These are phyloP conservation scores for Hygrocybe coccinea DNA, from an alignment of 768 basidiomycete genomes.

Conservation along the genomic window DNA sequence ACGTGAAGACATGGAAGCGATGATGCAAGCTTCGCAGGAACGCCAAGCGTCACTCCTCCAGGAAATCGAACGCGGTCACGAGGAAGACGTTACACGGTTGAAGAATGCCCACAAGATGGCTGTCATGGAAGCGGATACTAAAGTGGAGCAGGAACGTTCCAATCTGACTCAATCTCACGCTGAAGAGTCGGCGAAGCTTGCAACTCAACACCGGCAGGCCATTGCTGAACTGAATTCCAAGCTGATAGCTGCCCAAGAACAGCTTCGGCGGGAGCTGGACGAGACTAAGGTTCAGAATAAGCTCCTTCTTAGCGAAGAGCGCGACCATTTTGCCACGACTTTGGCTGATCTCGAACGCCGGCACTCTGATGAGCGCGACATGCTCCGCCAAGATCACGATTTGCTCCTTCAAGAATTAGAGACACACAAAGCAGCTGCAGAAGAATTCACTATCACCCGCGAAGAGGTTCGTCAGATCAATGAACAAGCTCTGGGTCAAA, in stretches of 20 bases:
- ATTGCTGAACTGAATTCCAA: slow-evolving; percentile 38
- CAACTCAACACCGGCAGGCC: slow-evolving; percentile 46
- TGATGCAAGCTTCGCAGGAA: slow-evolving; percentile 45
- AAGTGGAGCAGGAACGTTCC: slow-evolving; percentile 23
- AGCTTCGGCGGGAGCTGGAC: slow-evolving; percentile 36
- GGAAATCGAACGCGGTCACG: slow-evolving; percentile 53
- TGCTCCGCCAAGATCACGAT: slow-evolving; percentile 45
- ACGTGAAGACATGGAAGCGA: slow-evolving; percentile 42
- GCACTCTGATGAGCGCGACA: slow-evolving; percentile 46
- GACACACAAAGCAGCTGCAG: slow-evolving; percentile 48
- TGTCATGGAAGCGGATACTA: slow-evolving; percentile 32
- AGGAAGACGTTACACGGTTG: slow-evolving; percentile 48
- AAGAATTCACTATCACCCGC: slow-evolving; percentile 45
- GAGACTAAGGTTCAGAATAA: slow-evolving; percentile 32
- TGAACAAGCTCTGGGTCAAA: slow-evolving; percentile 48
- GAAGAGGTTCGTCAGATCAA: slow-evolving; percentile 41
- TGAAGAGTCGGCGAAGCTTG: slow-evolving; percentile 36
- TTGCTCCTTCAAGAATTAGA: slow-evolving; percentile 55
- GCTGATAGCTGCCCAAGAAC: slow-evolving; percentile 36
- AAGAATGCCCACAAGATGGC: slow-evolving; percentile 43
- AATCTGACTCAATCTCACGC: slow-evolving; percentile 35
- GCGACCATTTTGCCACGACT: slow-evolving; percentile 37
- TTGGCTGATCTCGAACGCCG: slow-evolving; percentile 48
- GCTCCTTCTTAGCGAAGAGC: slow-evolving; percentile 41
- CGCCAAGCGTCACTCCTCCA: slow-evolving; percentile 52